Evolutionary conservation across 345 rosid species (phyloP).

Genomic region (Brassica cretica): DNA sequence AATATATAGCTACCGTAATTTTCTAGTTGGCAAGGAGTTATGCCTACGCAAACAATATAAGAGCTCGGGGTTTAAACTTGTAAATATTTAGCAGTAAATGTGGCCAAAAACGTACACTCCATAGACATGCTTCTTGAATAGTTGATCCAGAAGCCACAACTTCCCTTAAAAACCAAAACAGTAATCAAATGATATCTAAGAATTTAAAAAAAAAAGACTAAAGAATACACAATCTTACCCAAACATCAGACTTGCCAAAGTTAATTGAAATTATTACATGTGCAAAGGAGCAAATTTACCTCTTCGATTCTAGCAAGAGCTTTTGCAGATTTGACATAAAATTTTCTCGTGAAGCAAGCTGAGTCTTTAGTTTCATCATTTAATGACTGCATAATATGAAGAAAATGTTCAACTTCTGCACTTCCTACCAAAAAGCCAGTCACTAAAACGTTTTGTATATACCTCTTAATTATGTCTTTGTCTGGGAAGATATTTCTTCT

Average conservation of each 20-base stretch:
- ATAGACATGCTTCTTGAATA: slow-evolving; percentile 92
- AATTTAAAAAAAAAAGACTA: background rate
- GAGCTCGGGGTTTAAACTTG: slow-evolving; percentile 4
- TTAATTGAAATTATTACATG: background rate
- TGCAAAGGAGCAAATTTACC: background rate
- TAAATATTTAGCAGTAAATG: slow-evolving; percentile 6
- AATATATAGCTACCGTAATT: background rate
- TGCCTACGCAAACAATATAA: slow-evolving; percentile 6
- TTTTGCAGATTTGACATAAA: background rate
- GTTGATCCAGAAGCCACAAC: slow-evolving; percentile 86
- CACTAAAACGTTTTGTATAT: background rate
- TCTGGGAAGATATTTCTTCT: background rate
- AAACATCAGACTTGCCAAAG: slow-evolving; percentile 57
- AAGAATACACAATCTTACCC: slow-evolving; percentile 57
- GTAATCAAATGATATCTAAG: slow-evolving; percentile 19
- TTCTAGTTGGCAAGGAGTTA: background rate
- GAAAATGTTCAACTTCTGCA: background rate
- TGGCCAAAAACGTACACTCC: slow-evolving; percentile 62
- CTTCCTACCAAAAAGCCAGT: background rate
- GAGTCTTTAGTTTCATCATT: background rate
- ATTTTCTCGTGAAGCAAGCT: background rate
- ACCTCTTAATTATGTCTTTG: background rate
- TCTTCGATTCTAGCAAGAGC: background rate
- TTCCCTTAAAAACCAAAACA: slow-evolving; percentile 56
- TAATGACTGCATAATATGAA: background rate